Evolutionary conservation across 805 yeast genomes (phyloP).

Genomic region (Candida succiphila): DNA sequence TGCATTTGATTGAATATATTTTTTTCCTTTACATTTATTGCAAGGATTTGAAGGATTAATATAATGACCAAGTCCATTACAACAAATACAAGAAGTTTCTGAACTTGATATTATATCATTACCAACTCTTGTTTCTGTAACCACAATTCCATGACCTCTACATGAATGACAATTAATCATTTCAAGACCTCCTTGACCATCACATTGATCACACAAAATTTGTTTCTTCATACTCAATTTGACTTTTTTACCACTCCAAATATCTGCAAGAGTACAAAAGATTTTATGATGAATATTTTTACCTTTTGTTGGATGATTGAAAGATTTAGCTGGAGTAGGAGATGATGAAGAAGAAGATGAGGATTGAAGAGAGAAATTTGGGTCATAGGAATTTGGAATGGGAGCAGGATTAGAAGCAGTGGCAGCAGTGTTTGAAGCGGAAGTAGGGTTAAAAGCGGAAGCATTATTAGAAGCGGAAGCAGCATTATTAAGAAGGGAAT

Average conservation of each 20-base stretch:
- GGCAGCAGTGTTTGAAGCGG: no score
- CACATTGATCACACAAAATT: constrained; percentile 37
- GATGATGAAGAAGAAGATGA: no score
- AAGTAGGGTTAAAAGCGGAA: no score
- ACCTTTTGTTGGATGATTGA: constrained; percentile 25
- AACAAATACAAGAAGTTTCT: constrained; percentile 33
- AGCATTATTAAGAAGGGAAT: no score
- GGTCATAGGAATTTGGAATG: no score
- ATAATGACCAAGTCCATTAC: constrained; percentile 30
- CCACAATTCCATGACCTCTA: constrained; percentile 29
- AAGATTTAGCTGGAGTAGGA: not conserved
- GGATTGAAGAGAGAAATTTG: no score
- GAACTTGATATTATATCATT: constrained; percentile 29
- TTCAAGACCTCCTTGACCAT: constrained; percentile 49
- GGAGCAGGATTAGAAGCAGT: no score
- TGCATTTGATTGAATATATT: constrained; percentile 36
- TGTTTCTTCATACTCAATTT: constrained; percentile 46
- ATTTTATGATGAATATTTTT: constrained; percentile 48
- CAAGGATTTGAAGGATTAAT: constrained; percentile 25
- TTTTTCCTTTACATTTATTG: constrained; percentile 32
- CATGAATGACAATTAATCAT: constrained; percentile 29
- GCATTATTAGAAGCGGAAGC: no score
- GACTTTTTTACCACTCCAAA: constrained; percentile 46
- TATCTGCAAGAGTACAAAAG: constrained; percentile 41
- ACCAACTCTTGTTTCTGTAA: no score